A percentile compares a stretch with the other conserved stretches of the same genome.
These are phyloP conservation scores for Talaromyces wortmannii DNA, from an alignment of 495 filamentous ascomycete genomes.

Conservation along the genomic window DNA sequence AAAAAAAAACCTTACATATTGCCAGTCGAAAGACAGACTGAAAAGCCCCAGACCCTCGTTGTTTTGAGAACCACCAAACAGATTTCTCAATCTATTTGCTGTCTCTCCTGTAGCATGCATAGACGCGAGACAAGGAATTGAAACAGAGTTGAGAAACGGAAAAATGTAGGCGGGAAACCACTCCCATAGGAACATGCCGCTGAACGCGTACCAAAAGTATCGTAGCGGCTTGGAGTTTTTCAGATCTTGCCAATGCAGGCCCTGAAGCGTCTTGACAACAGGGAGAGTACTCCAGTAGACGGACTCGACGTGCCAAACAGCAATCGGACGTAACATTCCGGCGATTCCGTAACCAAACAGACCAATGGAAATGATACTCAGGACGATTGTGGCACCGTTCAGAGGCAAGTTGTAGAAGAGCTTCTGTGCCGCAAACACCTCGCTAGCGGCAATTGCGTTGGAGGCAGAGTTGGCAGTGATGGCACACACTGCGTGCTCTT, in stretches of 20 bases:
- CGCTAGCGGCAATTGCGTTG: slow-evolving; percentile 8
- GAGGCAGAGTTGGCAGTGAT: slow-evolving; percentile 22
- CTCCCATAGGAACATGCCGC: slow-evolving; percentile 35
- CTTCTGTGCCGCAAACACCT: slow-evolving; percentile 21
- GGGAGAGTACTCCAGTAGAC: slow-evolving; percentile 31
- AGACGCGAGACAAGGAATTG: slow-evolving; percentile 47
- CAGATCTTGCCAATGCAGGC: slow-evolving; percentile 23
- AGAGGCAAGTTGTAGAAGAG: slow-evolving; percentile 25
- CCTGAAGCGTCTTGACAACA: slow-evolving; percentile 19
- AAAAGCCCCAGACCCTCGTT: slow-evolving; percentile 47
- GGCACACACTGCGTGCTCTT: slow-evolving; percentile 23
- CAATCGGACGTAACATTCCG: slow-evolving; percentile 43
- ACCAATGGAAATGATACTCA: slow-evolving; percentile 25
- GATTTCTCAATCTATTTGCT: slow-evolving; percentile 22
- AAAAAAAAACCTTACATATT: slow-evolving; percentile 35
- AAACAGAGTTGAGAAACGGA: slow-evolving; percentile 45
- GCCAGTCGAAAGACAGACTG: slow-evolving; percentile 46
- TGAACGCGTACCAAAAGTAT: slow-evolving; percentile 25
- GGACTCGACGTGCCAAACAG: slow-evolving; percentile 47
- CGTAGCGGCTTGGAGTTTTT: slow-evolving; percentile 21
- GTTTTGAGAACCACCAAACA: slow-evolving; percentile 49
- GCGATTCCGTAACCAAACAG: slow-evolving; percentile 49
- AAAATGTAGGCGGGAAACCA: slow-evolving; percentile 52
- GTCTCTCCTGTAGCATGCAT: slow-evolving; percentile 18
- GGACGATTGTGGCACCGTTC: slow-evolving; percentile 15